A percentile compares a stretch with the other conserved stretches of the same genome.
These are phyloP conservation scores for Jimgerdemannia lactiflua DNA, from an alignment of 192 early-diverging fungal species.

Conservation along the genomic window DNA sequence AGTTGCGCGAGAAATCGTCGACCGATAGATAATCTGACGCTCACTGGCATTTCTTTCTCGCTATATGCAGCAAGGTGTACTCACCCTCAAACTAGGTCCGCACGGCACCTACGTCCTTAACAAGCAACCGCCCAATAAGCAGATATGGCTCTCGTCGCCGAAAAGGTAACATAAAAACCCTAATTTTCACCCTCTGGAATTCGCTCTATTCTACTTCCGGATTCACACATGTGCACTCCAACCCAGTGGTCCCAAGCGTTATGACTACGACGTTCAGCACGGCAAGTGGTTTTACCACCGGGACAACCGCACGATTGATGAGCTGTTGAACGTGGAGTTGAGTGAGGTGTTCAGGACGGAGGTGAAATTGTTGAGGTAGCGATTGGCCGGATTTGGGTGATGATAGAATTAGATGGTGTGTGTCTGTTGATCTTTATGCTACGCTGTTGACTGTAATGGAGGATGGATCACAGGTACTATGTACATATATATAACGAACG, in stretches of 20 bases:
- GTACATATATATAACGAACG: no score
- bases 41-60: not conserved
- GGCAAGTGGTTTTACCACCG: conserved; percentile 77
- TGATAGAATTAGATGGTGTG: no score
- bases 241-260: conserved; percentile 82
- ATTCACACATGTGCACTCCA: not conserved
- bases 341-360: conserved; percentile 37
- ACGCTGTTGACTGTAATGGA: no score
- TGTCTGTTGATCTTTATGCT: no score
- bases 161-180: conserved; percentile 32
- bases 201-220: not conserved
- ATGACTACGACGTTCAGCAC: conserved; percentile 61
- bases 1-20: not conserved
- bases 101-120: conserved; percentile 94
- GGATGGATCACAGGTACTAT: no score
- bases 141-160: conserved; percentile 98
- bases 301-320: conserved; percentile 65
- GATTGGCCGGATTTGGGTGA: no score
- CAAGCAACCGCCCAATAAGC: conserved; percentile 97
- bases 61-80: conserved; percentile 65
- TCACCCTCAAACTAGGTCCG: conserved; percentile 79
- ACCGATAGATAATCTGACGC: not conserved
- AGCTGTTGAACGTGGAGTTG: conserved; percentile 67
- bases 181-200: not conserved
- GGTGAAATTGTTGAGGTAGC: no score